A percentile compares a stretch with the other conserved stretches of the same genome.
These are phyloP conservation scores for Trichosporon asahii DNA, from an alignment of 1,284 basidiomycete species.

Conservation along the genomic window DNA sequence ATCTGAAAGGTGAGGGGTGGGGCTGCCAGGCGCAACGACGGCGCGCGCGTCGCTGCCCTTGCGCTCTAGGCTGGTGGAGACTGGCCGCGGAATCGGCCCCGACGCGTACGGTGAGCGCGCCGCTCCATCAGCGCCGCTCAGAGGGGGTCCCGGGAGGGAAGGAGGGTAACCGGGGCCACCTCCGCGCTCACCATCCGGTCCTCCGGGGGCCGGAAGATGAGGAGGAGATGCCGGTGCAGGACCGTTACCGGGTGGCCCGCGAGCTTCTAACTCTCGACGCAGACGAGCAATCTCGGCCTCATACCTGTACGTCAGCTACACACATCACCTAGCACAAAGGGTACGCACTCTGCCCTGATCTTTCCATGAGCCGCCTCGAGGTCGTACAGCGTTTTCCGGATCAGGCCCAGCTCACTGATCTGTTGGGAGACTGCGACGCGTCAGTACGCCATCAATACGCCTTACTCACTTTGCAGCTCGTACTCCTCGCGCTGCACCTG, in stretches of 20 bases:
- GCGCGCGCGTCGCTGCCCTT: slow-evolving; percentile 24
- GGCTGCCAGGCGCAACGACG: slow-evolving; percentile 24
- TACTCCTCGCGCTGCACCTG: slow-evolving; percentile 83
- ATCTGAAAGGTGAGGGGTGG: slow-evolving; percentile 50
- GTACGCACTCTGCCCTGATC: slow-evolving; percentile 60
- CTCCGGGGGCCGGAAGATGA: slow-evolving; percentile 31
- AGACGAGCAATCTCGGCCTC: slow-evolving; percentile 69
- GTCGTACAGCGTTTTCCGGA: slow-evolving; percentile 71
- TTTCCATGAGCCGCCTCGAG: slow-evolving; percentile 70
- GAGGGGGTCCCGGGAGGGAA: slow-evolving; percentile 31
- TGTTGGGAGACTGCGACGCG: slow-evolving; percentile 62
- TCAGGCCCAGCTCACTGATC: slow-evolving; percentile 68
- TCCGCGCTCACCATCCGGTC: slow-evolving; percentile 14
- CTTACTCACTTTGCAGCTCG: slow-evolving; percentile 71
- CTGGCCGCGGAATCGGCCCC: slow-evolving; percentile 33
- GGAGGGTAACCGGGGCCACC: slow-evolving; percentile 11
- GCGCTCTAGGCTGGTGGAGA: slow-evolving; percentile 40
- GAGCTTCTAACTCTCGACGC: slow-evolving; percentile 61
- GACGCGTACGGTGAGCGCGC: slow-evolving; percentile 24
- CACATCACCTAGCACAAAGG: not conserved
- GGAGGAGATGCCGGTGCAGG: slow-evolving; percentile 20
- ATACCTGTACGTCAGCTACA: slow-evolving; percentile 53
- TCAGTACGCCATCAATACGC: not conserved
- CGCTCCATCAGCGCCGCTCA: slow-evolving; percentile 33
- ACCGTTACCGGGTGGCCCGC: slow-evolving; percentile 38